Evolutionary conservation across 1,284 basidiomycete species (phyloP), one percentile per base, ranked within the genome.

Genomic region (Hemileia vastatrix): DNA sequence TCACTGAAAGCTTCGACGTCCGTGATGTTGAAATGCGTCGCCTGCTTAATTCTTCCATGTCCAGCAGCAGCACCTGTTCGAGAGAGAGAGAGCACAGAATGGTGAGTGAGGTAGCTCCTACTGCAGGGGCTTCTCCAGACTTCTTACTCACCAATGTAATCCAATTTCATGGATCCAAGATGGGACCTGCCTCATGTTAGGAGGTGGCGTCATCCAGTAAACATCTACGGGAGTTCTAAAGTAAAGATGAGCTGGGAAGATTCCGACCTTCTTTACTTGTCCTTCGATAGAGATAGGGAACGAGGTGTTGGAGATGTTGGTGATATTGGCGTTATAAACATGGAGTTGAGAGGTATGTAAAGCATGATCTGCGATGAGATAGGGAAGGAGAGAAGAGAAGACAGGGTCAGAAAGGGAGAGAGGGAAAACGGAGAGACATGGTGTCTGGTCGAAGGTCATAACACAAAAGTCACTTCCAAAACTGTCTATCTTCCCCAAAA

Each of bases 241-340:
- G 65, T 68, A 71, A 31, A 77, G 59, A 32, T 72, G 71, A 33
- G 76, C 76, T 6, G 76, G 76, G 68, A 77, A 77, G 45, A 77
- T 72, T 58, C 76, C 76, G 51, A 71, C 70, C 65, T 77, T 77
- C 64, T 70, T 71, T 43, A 69, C 70, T 47, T 69, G 64, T 1
- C 75, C 76, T 44, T 72, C 67, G 56, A 77, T 68, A 2, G 74
- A 70, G 53, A 77, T 66, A 11, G 71, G 66, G 67, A 77, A 77
- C n/a, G 68, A 67, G 21, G 67, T 65, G 67, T 77, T 75, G 54
- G 59, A 53, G 4, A 71, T 67, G 0, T 36, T 2, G 13, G 76
- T 77, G 66, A 77, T 71, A 67, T 77, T 77, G 64, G 74, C 72
- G 21, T 65, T 50, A 47, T 71, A 62, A 51, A 77, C 69, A 59